Evolutionary conservation across 2,329 filamentous ascomycete species (phyloP).

Genomic region (Claviceps purpurea): DNA sequence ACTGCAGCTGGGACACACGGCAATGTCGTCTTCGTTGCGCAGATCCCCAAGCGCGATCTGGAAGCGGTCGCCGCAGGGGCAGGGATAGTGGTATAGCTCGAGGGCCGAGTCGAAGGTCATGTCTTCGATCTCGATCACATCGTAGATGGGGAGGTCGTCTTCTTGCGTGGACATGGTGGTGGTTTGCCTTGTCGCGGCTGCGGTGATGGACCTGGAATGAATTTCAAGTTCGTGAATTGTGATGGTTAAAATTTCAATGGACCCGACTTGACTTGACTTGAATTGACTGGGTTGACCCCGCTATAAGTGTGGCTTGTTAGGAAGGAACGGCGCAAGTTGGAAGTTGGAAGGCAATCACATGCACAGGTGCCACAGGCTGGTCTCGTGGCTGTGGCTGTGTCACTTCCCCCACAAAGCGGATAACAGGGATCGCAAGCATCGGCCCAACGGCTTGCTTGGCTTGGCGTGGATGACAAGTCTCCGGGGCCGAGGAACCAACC

Average conservation of each 20-base stretch:
- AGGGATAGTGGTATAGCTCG: constrained; percentile 91
- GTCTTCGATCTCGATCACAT: constrained; percentile 97
- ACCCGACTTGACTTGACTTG: neutral
- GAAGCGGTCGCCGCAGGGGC: constrained; percentile 93
- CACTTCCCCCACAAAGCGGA: neutral
- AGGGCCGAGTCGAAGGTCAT: constrained; percentile 78
- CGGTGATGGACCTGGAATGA: too few species aligned
- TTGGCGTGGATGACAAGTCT: neutral
- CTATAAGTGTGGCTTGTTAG: neutral
- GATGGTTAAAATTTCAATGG: too few species aligned
- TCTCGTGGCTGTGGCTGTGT: neutral
- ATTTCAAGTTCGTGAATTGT: too few species aligned
- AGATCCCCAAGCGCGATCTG: constrained; percentile 79
- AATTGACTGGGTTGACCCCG: neutral
- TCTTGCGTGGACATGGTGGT: constrained; percentile 39
- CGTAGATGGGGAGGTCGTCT: constrained; percentile 60
- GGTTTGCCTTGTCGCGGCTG: neutral
- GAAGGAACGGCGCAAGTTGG: neutral
- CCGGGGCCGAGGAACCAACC: neutral
- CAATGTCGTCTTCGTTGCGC: constrained; percentile 80
- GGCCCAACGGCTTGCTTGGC: too few species aligned
- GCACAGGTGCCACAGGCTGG: too few species aligned
- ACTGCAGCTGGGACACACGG: constrained; percentile 94
- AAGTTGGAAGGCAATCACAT: neutral
- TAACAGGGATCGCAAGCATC: too few species aligned